Base-by-base conservation (phyloP, 768 basidiomycete genomes). In the Boletus patriciae region DNA sequence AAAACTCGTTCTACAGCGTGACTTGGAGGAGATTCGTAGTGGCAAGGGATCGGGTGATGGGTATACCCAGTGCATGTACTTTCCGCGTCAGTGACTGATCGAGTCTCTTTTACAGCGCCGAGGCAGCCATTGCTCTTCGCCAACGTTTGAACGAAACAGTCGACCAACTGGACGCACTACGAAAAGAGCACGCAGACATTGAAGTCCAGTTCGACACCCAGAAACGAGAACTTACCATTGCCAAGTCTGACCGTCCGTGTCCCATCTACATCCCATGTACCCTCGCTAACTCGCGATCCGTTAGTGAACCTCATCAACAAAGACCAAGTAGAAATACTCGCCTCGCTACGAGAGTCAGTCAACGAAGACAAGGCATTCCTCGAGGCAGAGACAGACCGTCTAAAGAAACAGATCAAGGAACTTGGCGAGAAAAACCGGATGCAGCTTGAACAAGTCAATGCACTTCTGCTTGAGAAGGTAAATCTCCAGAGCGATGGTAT, bases 401-500 rank as follows among this genome's bases (percentile, higher is more conserved):
- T 93, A 41, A 82, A 80, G 65, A 82, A 82, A 52, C 83, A 87
- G 62, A 82, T 92, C 65, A 83, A 80, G 60, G 88, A 90, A 31
- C 76, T 91, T 7, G 74, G 74, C 41, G 92, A 94, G 62, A 95
- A 92, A 80, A 92, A 87, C 68, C 80, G 85, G 64, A 90, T 92
- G 88, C 94, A 96, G 65, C 80, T 94, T 21, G 92, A 95, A 72
- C 91, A 93, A 68, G 82, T 94, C 63, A 91, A 92, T 66, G 80
- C 68, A 6, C 78, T 98, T n/a, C 74, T 98, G 0, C 74, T 96
- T 27, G 95, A 98, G 70, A 98, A 98, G 74, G 88, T 97, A 53
- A 90, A 80, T 58, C 74, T 96, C 38, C 96, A 97, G 70, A 87
- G 85, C 64, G 91, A 94, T 46, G 88, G 90, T n/a, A 93, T 98